Evolutionary conservation across 495 filamentous ascomycete genomes (phyloP).

Genomic region (Penicillium subrubescens): DNA sequence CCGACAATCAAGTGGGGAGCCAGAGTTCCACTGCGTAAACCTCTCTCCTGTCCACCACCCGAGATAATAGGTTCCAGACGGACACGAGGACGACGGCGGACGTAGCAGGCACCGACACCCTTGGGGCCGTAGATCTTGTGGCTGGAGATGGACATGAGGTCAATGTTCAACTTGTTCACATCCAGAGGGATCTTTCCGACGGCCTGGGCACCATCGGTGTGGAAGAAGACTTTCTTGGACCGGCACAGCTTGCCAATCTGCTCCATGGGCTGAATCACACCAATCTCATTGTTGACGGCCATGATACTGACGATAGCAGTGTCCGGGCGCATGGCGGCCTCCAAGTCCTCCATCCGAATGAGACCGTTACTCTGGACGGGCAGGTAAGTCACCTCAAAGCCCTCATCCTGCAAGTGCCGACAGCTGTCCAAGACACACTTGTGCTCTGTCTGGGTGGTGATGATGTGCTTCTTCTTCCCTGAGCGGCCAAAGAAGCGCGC

Average conservation of each 20-base stretch:
- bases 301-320: constrained; percentile 94
- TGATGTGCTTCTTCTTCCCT: constrained; percentile 97
- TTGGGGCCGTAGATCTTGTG: constrained; percentile 99
- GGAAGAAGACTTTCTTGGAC: constrained; percentile 93
- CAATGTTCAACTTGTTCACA: constrained; percentile 95
- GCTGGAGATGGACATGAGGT: constrained; percentile 97
- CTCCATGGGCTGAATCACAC: constrained; percentile 92
- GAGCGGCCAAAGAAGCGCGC: constrained; percentile 89
- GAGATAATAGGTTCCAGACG: constrained; percentile 95
- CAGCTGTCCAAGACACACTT: constrained; percentile 98
- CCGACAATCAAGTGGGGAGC: constrained; percentile 88
- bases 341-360: constrained; percentile 81
- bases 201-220: constrained; percentile 95
- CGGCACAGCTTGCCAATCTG: constrained; percentile 93
- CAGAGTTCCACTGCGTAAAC: constrained; percentile 88
- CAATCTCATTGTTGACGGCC: constrained; percentile 99
- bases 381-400: constrained; percentile 93
- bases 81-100: constrained; percentile 87
- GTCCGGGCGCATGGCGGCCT: constrained; percentile 87
- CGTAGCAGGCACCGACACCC: constrained; percentile 94
- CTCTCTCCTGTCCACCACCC: constrained; percentile 94
- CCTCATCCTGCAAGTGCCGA: constrained; percentile 93
- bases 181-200: constrained; percentile 96
- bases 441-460: constrained; percentile 96
- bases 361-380: constrained; percentile 85